These are phyloP conservation scores for Chamaenerion angustifolium DNA, from an alignment of 345 rosid species.

Conservation along the genomic window DNA sequence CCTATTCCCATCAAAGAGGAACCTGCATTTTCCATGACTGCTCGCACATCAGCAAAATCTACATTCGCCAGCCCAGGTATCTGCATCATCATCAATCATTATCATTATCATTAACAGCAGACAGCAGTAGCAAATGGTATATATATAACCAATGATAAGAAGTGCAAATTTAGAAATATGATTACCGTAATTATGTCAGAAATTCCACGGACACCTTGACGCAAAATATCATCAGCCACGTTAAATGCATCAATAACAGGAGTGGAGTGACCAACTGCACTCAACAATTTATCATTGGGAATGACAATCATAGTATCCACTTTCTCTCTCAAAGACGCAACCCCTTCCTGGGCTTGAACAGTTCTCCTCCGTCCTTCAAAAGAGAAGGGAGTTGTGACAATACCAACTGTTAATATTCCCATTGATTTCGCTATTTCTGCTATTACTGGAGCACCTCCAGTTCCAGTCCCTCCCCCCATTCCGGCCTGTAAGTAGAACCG, in stretches of 20 bases:
- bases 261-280: constrained; percentile 76
- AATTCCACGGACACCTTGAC: constrained; percentile 96
- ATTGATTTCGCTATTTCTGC: constrained; percentile 89
- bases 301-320: constrained; percentile 92
- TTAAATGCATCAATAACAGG: constrained; percentile 97
- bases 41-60: constrained; percentile 97
- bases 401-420: constrained; percentile 96
- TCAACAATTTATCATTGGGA: constrained; percentile 91
- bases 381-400: constrained; percentile 91
- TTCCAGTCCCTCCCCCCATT: constrained; percentile 99
- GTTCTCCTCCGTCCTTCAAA: constrained; percentile 93
- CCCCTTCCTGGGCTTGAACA: constrained; percentile 95
- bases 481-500: constrained; percentile 56
- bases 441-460: constrained; percentile 91
- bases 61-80: constrained; percentile 92
- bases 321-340: constrained; percentile 75
- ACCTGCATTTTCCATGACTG: constrained; percentile 98
- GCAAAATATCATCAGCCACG: constrained; percentile 89
- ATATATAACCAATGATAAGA: background rate
- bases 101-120: background rate
- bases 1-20: constrained; percentile 98
- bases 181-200: constrained; percentile 85
- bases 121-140: background rate
- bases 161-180: background rate
- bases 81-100: constrained; percentile 20